Evolutionary conservation across 2,329 filamentous ascomycete genomes (phyloP), one percentile per base, ranked within the genome.

Genomic region (Fusarium goolgardi): DNA sequence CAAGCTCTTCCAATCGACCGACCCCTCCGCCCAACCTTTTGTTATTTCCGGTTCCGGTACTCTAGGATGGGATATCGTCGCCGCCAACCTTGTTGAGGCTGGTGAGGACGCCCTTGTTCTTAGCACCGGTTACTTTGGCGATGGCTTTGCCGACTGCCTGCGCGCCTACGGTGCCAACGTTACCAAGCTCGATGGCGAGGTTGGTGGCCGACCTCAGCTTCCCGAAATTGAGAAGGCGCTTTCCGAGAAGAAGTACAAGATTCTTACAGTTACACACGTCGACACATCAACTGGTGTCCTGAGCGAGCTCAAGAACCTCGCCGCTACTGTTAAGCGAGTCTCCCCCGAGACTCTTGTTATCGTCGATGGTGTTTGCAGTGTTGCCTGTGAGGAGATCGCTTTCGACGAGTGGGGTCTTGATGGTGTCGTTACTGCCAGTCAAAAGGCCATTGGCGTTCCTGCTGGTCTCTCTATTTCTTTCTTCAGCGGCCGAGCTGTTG

Each of bases 251-350:
- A 89, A 92, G 76, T 98, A 97, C 86, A 98, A 98, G 86, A 79
- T 95, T 66, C 81, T 99, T 75, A 98, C 95, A 41, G 91, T 98
- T 69, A 99, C 96, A 13, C 96, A 99, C 79, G 95, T 97, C 66
- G 96, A 99, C 78, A 99, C 96, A 25, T 97, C 94, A 6, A 99
- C 96, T 37, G 96, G 96, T 71, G 96, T 99, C 27, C 84, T 99
- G 50, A 97, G 92, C 76, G 94, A 98, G 79, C 88, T 98, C 74
- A 91, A 96, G 84, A 84, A 89, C 59, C 83, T 99, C 59, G 89
- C 93, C 34, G 91, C 94, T 76, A 83, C 96, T 50, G 92, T 98
- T 52, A 91, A 91, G 78, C 86, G 87, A 54, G 92, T 97, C 68
- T 97, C 93, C 65, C 96, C 96, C 1, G 90, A 97, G 53, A 99